Base-by-base conservation (phyloP, 208 protist genomes). In the Crithidia fasciculata region DNA sequence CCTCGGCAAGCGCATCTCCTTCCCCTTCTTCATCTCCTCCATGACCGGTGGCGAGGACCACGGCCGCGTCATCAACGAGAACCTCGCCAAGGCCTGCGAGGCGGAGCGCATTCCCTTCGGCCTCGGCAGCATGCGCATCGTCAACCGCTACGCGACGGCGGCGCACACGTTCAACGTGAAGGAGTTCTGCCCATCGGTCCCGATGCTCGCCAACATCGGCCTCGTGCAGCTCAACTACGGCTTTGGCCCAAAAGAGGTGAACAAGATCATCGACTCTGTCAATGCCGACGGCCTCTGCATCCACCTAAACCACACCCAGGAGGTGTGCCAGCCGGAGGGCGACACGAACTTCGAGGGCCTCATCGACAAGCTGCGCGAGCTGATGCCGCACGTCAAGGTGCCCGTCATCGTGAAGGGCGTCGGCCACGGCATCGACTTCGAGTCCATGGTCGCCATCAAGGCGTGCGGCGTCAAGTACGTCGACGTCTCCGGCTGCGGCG, bases 181-280 rank as follows among this genome's bases (percentile, higher is more conserved):
- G 76, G 65, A 87, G 60, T 90, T 85, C 60, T 96, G 90, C 69
- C 94, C 94, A 0, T 94, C 92, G 12, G 91, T 95, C 56, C 86
- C 82, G 37, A 97, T 97, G 94, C 91, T 96, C 45, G 94, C 94
- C 13, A 97, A 97, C 75, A 95, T 97, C 57, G 94, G 94, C 4
- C 82, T 97, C 12, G 94, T 97, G 39, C 94, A 97, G 78, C 77
- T 97, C 45, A 97, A 97, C 82, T 97, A 97, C 78, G 94, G 94
- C n/a, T 96, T 97, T 56, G 91, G 91, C 19, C 80, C 80, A 5
- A 82, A 83, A 43, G 90, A 97, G 72, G 72, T 97, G 41, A 96
- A 96, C 70, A 88, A 91, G 36, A 77, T 97, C 15, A 80, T 96
- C 16, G 75, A 93, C 59, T 82, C 74, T 39, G 90, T 97, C 15